Evolutionary conservation across 495 filamentous ascomycete species (phyloP), one percentile per base, ranked within the genome.

Genomic region (Penicillium herquei): DNA sequence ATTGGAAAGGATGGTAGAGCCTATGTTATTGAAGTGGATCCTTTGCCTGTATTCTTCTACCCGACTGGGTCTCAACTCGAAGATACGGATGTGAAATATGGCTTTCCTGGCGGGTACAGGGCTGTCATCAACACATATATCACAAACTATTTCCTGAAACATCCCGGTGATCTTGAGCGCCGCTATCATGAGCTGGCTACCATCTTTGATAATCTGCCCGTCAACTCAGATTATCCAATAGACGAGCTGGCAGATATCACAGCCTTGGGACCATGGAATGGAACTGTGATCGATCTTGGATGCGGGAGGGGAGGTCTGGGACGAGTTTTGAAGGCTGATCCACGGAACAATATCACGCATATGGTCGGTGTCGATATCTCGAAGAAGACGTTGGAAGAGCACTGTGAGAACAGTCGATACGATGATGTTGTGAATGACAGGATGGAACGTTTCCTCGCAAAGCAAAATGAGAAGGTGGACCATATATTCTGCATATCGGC

Each of bases 111-210:
- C 4, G 3, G 21, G 1, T 52, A 61, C 30, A 34, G 18, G 35
- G 58, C 58, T 5, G 54, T 56, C 3, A 17, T 61, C 21, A 56
- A 61, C 39, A 56, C 50, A 31, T 61, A 52, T 30, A 56, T 61
- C 39, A 49, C 58, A 7, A 61, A 61, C 17, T 56, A 56, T 16
- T 56, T 56, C 7, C 58, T 61, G 16, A 21, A 31, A 34, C 53
- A 53, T 14, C 13, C 39, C 14, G 42, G 30, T 2, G 7, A 8
- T 6, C 48, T 49, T 2, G 43, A 13, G 6, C 6, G 2, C 3
- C 34, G 46, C 5, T 42, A 34, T 9, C 10, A 30, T 14, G 31
- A 51, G 13, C 1, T 57, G 9, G 49, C 42, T 2, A 14, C 41
- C 7, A 13, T 52, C 33, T 52, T 51, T 32, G 55, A 57, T 46